phyloP scores from a whole-genome alignment of 495 filamentous ascomycete genomes.

The Aeminium ludgeri region DNA sequence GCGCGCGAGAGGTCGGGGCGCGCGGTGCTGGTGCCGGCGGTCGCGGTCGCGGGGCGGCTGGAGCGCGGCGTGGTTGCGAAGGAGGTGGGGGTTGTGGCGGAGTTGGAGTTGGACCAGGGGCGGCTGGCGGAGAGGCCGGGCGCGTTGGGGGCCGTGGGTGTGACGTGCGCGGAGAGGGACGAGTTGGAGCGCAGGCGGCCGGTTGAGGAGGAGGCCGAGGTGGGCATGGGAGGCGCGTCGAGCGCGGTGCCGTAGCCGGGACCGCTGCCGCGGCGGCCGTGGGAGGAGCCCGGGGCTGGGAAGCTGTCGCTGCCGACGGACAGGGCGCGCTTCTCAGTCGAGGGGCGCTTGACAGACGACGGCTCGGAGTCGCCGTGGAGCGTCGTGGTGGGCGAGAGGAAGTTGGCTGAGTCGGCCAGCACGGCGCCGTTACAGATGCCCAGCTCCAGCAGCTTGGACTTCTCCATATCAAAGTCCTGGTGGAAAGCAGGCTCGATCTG shows the following conservation, averaged over 20 bases:
- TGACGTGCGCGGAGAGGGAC: constrained; percentile 1
- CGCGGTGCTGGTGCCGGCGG: constrained; percentile 1
- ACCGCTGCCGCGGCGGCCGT: constrained; percentile 1
- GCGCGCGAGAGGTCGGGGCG: not conserved
- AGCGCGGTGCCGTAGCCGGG: constrained; percentile 1
- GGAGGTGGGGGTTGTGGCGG: constrained; percentile 6
- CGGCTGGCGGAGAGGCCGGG: constrained; percentile 3
- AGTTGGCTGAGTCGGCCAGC: constrained; percentile 36
- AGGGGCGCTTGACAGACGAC: constrained; percentile 20
- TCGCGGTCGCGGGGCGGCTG: constrained; percentile 12
- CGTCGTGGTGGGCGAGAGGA: constrained; percentile 36
- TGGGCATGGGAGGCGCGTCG: constrained; percentile 2
- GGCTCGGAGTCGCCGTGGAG: constrained; percentile 20
- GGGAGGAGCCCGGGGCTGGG: constrained; percentile 6
- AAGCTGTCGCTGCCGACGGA: constrained; percentile 22
- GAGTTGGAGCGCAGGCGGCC: constrained; percentile 11
- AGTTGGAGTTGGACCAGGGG: constrained; percentile 7
- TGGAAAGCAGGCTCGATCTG: constrained; percentile 46
- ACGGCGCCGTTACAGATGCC: constrained; percentile 42
- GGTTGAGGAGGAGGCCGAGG: not conserved
- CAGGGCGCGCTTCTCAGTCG: constrained; percentile 20
- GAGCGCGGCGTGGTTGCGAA: too few relatives aligned
- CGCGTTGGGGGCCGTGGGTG: not conserved
- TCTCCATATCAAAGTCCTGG: constrained; percentile 48
- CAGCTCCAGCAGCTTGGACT: constrained; percentile 35